A percentile compares a stretch with the other conserved stretches of the same genome.
Evolutionary conservation across 2,329 filamentous ascomycete species (phyloP).

Genomic region (Exserohilum turcica): DNA sequence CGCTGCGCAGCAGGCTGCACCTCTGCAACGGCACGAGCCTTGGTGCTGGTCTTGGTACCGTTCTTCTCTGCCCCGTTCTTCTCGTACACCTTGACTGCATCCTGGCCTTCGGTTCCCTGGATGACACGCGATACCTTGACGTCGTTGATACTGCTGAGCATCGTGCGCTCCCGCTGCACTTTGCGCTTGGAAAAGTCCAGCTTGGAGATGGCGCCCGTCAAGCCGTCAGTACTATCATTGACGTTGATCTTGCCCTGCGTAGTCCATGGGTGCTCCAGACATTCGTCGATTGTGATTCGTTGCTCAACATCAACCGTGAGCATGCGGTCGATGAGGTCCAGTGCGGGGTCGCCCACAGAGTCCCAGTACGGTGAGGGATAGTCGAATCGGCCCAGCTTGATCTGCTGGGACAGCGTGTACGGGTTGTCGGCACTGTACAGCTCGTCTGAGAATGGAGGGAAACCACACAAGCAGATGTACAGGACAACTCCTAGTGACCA

Average conservation of each 20-base stretch:
- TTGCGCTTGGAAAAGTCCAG: conserved; percentile 86
- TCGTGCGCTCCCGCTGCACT: conserved; percentile 77
- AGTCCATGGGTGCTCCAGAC: conserved; percentile 89
- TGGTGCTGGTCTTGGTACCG: conserved; percentile 23
- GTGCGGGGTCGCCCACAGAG: conserved; percentile 79
- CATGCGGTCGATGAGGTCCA: conserved; percentile 95
- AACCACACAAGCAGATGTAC: conserved; percentile 96
- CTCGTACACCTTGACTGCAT: conserved; percentile 47
- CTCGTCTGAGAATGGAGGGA: conserved; percentile 96
- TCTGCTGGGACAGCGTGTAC: conserved; percentile 85
- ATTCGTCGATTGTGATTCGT: conserved; percentile 87
- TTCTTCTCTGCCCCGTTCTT: conserved; percentile 43
- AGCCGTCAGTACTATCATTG: conserved; percentile 87
- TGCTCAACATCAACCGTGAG: conserved; percentile 83
- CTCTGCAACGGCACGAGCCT: conserved; percentile 55
- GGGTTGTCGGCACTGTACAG: conserved; percentile 80
- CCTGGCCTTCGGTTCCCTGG: conserved; percentile 59
- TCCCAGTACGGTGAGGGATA: conserved; percentile 98
- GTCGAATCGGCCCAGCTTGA: conserved; percentile 85
- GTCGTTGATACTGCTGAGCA: conserved; percentile 81
- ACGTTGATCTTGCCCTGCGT: conserved; percentile 62
- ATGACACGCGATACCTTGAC: conserved; percentile 67
- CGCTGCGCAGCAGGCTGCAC: conserved; percentile 69
- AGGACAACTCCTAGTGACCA: conserved; percentile 98
- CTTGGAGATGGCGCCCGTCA: conserved; percentile 82